Evolutionary conservation across 768 basidiomycete species (phyloP).

Genomic region (Pulveroboletus sp.): DNA sequence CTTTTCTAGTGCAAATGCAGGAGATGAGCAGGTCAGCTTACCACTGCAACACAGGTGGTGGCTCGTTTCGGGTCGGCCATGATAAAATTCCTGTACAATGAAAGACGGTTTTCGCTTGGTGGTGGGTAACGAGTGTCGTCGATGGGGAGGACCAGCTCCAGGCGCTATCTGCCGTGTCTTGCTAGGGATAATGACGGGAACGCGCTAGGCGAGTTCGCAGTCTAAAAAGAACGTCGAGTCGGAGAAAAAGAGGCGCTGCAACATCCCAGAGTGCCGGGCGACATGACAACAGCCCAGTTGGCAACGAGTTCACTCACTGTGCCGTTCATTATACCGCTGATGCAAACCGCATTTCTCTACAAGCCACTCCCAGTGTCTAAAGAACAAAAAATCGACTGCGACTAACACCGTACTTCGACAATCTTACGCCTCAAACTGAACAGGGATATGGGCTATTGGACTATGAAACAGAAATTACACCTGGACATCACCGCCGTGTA

Average conservation of each 20-base stretch:
- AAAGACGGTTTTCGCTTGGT: background rate
- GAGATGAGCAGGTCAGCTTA: conserved; percentile 7
- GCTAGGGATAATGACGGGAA: background rate
- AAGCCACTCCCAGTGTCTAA: too few species aligned
- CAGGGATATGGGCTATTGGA: too few species aligned
- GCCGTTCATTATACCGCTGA: too few species aligned
- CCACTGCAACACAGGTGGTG: conserved; percentile 23
- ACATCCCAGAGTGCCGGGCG: background rate
- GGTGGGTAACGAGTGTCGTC: conserved; percentile 1
- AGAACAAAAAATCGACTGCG: too few species aligned
- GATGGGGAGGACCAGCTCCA: conserved; percentile 22
- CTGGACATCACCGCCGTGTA: too few species aligned
- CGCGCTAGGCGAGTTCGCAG: background rate
- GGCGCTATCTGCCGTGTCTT: background rate
- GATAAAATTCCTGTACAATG: background rate
- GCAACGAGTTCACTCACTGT: background rate
- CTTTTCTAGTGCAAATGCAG: background rate
- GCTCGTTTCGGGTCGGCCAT: conserved; percentile 17
- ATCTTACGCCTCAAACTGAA: too few species aligned
- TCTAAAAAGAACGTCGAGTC: background rate
- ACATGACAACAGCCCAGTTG: conserved; percentile 18
- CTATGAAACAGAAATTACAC: too few species aligned
- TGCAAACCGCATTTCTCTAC: too few species aligned
- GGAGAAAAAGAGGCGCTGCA: background rate
- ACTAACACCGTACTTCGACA: too few species aligned